Evolutionary conservation across 331 rosid genomes (phyloP).

Genomic region (Pyracantha coccinea): DNA sequence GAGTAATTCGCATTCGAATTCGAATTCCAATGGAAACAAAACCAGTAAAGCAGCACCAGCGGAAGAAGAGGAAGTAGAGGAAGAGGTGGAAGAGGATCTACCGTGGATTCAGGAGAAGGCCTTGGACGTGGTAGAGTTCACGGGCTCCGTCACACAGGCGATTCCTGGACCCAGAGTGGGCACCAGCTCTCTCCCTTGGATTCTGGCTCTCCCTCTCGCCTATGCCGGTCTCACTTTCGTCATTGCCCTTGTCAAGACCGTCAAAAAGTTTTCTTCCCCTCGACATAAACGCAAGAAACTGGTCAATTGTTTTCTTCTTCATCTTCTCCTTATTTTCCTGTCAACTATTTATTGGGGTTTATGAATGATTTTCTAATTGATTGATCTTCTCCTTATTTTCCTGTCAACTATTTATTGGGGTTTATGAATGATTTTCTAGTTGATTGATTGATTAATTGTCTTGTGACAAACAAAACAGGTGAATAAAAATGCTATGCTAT

Average conservation of each 20-base stretch:
- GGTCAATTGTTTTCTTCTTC: constrained; percentile 28
- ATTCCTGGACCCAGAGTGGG: constrained; percentile 95
- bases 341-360: background rate
- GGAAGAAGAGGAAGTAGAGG: constrained; percentile 25
- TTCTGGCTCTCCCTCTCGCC: constrained; percentile 79
- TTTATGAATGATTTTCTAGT: background rate
- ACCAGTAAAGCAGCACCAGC: background rate
- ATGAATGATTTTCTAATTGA: too few relatives aligned
- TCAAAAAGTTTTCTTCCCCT: constrained; percentile 68
- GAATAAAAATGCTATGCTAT: constrained; percentile 64
- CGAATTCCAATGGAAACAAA: background rate
- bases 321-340: background rate
- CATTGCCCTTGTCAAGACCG: constrained; percentile 67
- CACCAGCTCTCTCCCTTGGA: constrained; percentile 79
- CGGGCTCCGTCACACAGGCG: constrained; percentile 86
- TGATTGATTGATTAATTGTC: background rate
- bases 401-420: background rate
- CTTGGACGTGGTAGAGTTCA: constrained; percentile 84
- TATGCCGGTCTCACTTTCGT: constrained; percentile 64
- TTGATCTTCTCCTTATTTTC: background rate
- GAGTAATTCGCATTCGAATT: background rate
- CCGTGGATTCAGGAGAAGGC: constrained; percentile 99
- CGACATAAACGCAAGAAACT: constrained; percentile 66
- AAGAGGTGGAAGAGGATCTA: constrained; percentile 78
- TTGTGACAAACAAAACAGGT: constrained; percentile 31